A percentile compares a stretch with the other conserved stretches of the same genome.
Conservation (phyloP, 306 rosid genomes). For the Luffa acutangula region DNA sequence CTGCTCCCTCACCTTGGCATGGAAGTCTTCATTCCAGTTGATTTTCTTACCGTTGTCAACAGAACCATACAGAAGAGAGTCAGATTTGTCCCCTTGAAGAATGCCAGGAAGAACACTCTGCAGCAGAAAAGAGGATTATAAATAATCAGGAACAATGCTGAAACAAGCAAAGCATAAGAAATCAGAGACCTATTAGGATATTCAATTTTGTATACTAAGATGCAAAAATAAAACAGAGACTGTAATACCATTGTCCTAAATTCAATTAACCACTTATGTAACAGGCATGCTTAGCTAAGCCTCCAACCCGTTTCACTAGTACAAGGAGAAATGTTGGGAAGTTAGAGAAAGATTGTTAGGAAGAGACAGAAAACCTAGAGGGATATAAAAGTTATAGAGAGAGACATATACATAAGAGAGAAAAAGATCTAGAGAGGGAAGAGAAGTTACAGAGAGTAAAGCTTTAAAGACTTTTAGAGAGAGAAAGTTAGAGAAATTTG, state of each 20-base stretch:
- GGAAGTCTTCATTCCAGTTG: conserved; percentile 95
- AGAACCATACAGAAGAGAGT: conserved; percentile 92
- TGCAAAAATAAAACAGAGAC: background rate
- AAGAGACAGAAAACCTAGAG: background rate
- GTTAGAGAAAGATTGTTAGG: background rate
- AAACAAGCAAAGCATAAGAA: background rate
- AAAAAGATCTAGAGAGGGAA: background rate
- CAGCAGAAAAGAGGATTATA: conserved; percentile 10
- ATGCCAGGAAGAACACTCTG: conserved; percentile 99
- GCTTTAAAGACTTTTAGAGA: too few species aligned
- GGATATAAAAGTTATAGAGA: background rate
- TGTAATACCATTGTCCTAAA: background rate
- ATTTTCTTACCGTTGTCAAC: conserved; percentile 98
- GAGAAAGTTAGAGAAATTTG: background rate
- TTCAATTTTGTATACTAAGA: background rate
- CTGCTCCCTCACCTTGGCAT: conserved; percentile 67
- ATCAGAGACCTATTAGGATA: background rate
- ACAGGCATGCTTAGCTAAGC: background rate
- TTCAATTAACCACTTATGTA: background rate
- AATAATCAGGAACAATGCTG: background rate
- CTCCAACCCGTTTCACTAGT: background rate
- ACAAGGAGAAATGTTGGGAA: background rate
- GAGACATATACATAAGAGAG: background rate
- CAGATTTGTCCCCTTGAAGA: conserved; percentile 99
- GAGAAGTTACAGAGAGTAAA: too few species aligned